Base-by-base conservation (phyloP, 1,284 basidiomycete species). In the Omphalotus olearius region DNA sequence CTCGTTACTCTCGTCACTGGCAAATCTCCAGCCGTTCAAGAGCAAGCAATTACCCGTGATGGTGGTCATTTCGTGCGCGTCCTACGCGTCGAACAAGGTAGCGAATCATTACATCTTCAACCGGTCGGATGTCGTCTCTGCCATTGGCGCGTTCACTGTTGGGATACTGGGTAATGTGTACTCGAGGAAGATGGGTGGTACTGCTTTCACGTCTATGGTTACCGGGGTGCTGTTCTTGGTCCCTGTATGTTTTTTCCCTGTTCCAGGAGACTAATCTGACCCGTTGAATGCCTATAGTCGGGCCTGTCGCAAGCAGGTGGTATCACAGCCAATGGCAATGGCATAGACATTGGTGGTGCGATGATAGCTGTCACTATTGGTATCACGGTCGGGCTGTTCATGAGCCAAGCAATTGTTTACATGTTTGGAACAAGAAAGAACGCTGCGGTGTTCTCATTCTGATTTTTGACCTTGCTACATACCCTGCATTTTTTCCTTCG, bases 301-400 rank as follows among this genome's bases (percentile, higher is more conserved):
- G 91, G 92, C 48, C 78, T 94, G 47, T 90, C 91, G 11, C 88
- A 91, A 65, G 88, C 89, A 1, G 91, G 91, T 54, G 91, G 90
- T 48, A 85, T 82, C 68, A 83, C 79, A 35, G 85, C 74, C 13
- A 82, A 79, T 60, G 83, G 76, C 45, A 83, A 77, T 61, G 87
- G 82, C 9, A 84, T 88, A 47, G 83, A 86, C 58, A 87, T 88
- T 50, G 85, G 86, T 57, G 78, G 79, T n/a, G 84, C 86, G 4
- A 91, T 91, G 90, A 89, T 93, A 54, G 81, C 88, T 53, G 90
- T 93, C 44, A 89, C 89, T 1, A 92, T 94, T 58, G 92, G 91
- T 51, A 93, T 94, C 62, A 93, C 90, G 1, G 89, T 93, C 47
- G 91, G 91, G n/a, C 66, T 93, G 39, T 93, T 93, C 71, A 90